Evolutionary conservation across 2,329 filamentous ascomycete species (phyloP).

Genomic region (Cercospora sojina): DNA sequence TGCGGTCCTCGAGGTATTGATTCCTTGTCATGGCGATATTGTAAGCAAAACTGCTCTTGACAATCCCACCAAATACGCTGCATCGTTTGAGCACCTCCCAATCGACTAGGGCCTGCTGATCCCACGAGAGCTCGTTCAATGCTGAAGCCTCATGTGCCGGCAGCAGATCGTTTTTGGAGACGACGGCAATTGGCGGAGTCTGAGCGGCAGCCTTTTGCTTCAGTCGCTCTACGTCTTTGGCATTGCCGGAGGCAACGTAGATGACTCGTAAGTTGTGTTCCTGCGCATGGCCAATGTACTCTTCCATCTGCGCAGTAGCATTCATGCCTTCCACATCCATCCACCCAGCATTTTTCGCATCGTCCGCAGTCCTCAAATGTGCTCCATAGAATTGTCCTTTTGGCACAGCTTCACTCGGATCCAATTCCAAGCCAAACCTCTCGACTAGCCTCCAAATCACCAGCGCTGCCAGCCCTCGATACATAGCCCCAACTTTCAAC

Average conservation of each 20-base stretch:
- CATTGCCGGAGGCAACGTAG: conserved; percentile 49
- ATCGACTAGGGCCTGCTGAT: conserved; percentile 54
- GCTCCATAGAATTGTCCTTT: conserved; percentile 41
- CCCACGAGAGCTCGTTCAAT: conserved; percentile 46
- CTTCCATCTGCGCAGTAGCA: conserved; percentile 41
- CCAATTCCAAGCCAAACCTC: conserved; percentile 31
- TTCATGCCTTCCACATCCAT: conserved; percentile 31
- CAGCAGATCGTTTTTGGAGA: conserved; percentile 48
- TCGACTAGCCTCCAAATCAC: conserved; percentile 36
- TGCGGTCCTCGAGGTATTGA: conserved; percentile 34
- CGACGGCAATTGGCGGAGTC: conserved; percentile 41
- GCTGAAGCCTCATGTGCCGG: conserved; percentile 37
- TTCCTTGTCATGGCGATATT: conserved; percentile 48
- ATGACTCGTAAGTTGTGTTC: conserved; percentile 36
- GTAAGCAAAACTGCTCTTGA: conserved; percentile 50
- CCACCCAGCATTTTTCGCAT: conserved; percentile 39
- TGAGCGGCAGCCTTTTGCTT: conserved; percentile 38
- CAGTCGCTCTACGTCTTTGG: conserved; percentile 42
- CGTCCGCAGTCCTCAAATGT: conserved; percentile 41
- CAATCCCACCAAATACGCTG: conserved; percentile 47
- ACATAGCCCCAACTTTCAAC: conserved; percentile 28
- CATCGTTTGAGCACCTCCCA: conserved; percentile 52
- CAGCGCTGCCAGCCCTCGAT: conserved; percentile 38
- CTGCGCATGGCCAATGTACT: conserved; percentile 41
- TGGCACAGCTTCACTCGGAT: conserved; percentile 33